Base-by-base conservation (phyloP, 768 basidiomycete genomes). In the Boletus sp. region DNA sequence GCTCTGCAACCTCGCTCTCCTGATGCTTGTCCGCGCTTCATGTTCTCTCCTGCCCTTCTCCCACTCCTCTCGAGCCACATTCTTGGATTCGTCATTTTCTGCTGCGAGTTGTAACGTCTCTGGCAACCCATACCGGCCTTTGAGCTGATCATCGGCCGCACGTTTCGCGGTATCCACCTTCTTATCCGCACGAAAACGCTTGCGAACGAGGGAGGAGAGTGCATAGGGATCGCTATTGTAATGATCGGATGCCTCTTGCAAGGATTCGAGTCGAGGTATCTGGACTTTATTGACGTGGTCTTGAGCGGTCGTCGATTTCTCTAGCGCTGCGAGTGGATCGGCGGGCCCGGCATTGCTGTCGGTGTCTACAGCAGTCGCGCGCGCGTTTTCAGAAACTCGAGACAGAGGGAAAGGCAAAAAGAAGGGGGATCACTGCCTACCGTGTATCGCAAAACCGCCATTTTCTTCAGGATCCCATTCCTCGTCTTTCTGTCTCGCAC, bases 401-500 rank as follows among this genome's bases (percentile, higher is more conserved):
- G 37, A 45, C 14, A 41, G 39, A 8, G 13, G n/a, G n/a, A n/a
- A n/a, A n/a, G 41, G 27, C 1, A 14, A n/a, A 1, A 7, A 19
- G 29, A 11, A 8, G 6, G 4, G 9, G 19, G 7, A 32, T 39
- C 21, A 11, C 21, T 25, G 63, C 77, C 59, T 72, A 87, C 94
- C 93, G 63, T 94, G 88, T 21, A 93, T 77, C 40, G 92, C 92
- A 62, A 81, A 97, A 0, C 94, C 94, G 6, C 96, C 96, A 55
- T 96, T 91, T 71, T 97, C 94, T 67, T 88, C 93, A 1, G 96
- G 95, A 68, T 98, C 79, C 97, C 97, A 98, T 47, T 97, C 93
- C 65, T 96, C 90, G 50, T 93, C 88, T 70, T 99, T 95, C 68
- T 90, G 88, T 54, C 89, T 79, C n/a, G 97, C 97, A 5, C 97